Conservation (phyloP, 257 asterid species). For the Jacaranda copaia region DNA sequence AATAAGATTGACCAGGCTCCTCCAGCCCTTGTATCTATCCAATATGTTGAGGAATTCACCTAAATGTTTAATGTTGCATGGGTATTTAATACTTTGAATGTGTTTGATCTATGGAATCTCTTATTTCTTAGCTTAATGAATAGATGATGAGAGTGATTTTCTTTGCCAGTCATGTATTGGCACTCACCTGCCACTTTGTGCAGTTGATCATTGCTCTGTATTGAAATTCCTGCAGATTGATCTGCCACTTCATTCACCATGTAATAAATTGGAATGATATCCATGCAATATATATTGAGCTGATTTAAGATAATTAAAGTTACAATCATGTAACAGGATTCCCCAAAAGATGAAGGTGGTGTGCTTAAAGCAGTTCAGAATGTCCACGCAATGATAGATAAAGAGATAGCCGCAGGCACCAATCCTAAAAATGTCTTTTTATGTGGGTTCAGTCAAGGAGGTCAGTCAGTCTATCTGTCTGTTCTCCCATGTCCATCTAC, state of each 20-base stretch:
- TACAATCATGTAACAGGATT: conserved; percentile 55
- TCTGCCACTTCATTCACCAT: conserved; percentile 27
- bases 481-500: background rate
- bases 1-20: conserved; percentile 7
- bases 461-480: conserved; percentile 42
- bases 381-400: conserved; percentile 84
- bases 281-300: background rate
- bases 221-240: background rate
- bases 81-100: background rate
- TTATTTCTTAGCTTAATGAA: conserved; percentile 1
- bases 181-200: conserved; percentile 13
- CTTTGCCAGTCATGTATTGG: conserved; percentile 8
- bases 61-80: conserved; percentile 6
- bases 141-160: conserved; percentile 14
- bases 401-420: conserved; percentile 81
- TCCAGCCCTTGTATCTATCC: background rate
- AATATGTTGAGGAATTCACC: too few species aligned
- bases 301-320: conserved; percentile 6
- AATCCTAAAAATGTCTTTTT: conserved; percentile 74
- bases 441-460: conserved; percentile 99
- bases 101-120: conserved; percentile 12
- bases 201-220: conserved; percentile 25
- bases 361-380: conserved; percentile 82
- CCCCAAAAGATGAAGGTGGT: conserved; percentile 77
- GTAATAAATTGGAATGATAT: background rate